Conservation (phyloP, 2,329 filamentous ascomycete genomes). For the Colletotrichum kahawae region DNA sequence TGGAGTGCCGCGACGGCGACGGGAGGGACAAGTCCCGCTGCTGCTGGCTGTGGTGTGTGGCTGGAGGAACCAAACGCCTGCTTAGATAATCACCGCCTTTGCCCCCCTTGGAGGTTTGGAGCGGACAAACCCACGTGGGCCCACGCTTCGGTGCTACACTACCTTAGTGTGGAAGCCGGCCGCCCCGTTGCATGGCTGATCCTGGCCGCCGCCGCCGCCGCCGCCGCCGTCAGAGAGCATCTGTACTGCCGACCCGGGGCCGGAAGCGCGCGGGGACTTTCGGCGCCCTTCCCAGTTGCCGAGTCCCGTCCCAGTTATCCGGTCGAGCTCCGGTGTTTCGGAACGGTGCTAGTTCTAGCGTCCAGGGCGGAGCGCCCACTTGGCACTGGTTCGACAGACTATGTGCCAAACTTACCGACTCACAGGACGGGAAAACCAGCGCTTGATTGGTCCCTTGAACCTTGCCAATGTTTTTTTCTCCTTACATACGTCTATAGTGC, state of each 20-base stretch:
- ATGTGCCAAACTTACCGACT: background rate
- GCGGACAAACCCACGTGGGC: background rate
- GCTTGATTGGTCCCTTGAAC: background rate
- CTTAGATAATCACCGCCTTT: background rate
- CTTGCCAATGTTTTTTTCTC: background rate
- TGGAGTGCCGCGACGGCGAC: background rate
- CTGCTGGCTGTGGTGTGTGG: background rate
- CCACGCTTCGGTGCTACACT: background rate
- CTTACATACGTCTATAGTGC: background rate
- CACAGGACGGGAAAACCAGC: background rate
- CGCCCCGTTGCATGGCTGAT: background rate
- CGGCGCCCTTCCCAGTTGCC: background rate
- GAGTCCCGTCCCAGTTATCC: background rate
- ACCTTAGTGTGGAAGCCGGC: background rate
- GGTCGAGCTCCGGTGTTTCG: background rate
- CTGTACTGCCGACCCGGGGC: background rate
- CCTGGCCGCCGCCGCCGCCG: background rate
- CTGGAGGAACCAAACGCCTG: background rate
- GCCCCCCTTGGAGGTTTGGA: background rate
- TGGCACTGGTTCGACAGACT: background rate
- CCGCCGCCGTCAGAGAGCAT: too few species aligned
- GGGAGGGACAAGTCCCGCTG: background rate
- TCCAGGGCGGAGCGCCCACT: background rate
- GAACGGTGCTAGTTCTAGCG: background rate
- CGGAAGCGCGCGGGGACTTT: background rate